phyloP scores from a whole-genome alignment of 2,329 filamentous ascomycete genomes.

The Atkinsonella texensis region DNA sequence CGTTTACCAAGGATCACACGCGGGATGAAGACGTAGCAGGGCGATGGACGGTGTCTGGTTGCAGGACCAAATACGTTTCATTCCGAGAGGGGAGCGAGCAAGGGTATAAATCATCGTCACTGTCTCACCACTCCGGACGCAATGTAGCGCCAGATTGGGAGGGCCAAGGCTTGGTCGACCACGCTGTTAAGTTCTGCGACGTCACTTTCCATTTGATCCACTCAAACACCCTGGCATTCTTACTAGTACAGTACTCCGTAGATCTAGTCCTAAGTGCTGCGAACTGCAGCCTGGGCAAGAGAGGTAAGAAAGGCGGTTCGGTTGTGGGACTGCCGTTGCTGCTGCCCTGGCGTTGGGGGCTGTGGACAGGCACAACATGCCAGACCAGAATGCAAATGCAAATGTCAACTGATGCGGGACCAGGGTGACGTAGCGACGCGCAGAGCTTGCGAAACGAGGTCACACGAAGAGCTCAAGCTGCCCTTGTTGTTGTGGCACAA shows the following conservation, averaged over 20 bases:
- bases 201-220: conserved; percentile 7
- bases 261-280: not conserved
- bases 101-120: conserved; percentile 8
- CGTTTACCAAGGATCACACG: not conserved
- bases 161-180: not conserved
- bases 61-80: not conserved
- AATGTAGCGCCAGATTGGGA: not conserved
- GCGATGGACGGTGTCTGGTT: too few relatives aligned
- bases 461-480: not conserved
- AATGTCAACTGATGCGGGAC: not conserved
- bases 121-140: conserved; percentile 7
- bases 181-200: conserved; percentile 6
- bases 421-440: conserved; percentile 7
- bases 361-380: not conserved
- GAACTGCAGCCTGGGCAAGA: not conserved
- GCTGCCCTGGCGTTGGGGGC: not conserved
- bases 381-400: not conserved
- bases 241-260: not conserved
- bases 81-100: conserved; percentile 1
- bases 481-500: not conserved
- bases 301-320: too few relatives aligned
- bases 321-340: not conserved
- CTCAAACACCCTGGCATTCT: not conserved
- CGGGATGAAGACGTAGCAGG: not conserved
- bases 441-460: not conserved